Evolutionary conservation across 2,329 filamentous ascomycete genomes (phyloP).

Genomic region (Ceratocystis destructans): DNA sequence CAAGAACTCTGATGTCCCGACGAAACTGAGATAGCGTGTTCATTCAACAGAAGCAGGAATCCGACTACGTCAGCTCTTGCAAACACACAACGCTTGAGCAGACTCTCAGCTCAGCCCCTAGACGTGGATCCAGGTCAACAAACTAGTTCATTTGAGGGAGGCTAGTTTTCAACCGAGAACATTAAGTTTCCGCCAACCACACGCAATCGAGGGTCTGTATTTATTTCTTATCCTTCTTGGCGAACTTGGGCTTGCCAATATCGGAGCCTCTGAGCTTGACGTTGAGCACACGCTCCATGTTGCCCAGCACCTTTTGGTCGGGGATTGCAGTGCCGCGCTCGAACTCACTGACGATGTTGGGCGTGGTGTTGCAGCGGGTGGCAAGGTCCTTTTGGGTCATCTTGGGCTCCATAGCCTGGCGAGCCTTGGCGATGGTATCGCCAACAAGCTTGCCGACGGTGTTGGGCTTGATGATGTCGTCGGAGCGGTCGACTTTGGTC

Average conservation of each 20-base stretch:
- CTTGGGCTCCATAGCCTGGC: constrained; percentile 73
- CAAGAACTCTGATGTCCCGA: background rate
- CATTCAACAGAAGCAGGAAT: background rate
- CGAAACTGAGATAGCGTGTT: background rate
- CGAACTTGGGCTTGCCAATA: constrained; percentile 75
- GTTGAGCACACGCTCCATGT: constrained; percentile 75
- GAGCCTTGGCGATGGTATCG: constrained; percentile 65
- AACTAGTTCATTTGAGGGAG: background rate
- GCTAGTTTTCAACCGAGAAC: background rate
- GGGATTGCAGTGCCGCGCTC: constrained; percentile 66
- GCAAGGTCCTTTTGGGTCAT: constrained; percentile 88
- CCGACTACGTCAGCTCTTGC: background rate
- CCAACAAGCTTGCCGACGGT: constrained; percentile 71
- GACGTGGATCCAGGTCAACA: background rate
- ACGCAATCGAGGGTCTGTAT: background rate
- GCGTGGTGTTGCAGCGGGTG: constrained; percentile 78
- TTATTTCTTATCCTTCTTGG: constrained; percentile 39
- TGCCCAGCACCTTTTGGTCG: constrained; percentile 67
- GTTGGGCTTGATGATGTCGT: constrained; percentile 97
- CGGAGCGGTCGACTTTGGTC: constrained; percentile 92
- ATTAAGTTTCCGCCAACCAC: background rate
- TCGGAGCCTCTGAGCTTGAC: constrained; percentile 74
- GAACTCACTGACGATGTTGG: constrained; percentile 66
- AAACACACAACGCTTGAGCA: background rate
- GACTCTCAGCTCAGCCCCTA: background rate